phyloP scores from a whole-genome alignment of 139 green algal species.

The Chlamydomonas eustigma region DNA sequence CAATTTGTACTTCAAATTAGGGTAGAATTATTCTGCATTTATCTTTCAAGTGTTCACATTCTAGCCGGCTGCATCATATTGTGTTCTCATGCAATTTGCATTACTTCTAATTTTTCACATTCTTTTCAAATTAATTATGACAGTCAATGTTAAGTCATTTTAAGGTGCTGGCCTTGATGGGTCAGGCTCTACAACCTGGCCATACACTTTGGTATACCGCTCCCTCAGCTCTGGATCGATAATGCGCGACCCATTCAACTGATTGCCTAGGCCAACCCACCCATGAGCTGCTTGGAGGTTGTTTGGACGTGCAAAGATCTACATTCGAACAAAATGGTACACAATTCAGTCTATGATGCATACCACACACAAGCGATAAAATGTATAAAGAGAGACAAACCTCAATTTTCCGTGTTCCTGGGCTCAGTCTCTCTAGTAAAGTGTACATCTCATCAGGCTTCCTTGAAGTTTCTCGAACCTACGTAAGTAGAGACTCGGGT shows the following conservation, averaged over 20 bases:
- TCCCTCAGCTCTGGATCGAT: conserved; percentile 11
- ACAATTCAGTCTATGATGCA: conserved; percentile 36
- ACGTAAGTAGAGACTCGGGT: too few relatives aligned
- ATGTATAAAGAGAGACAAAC: too few relatives aligned
- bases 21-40: too few relatives aligned
- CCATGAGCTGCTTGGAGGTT: conserved; percentile 24
- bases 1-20: too few relatives aligned
- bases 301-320: conserved; percentile 36
- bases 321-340: too few relatives aligned
- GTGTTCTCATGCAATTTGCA: too few relatives aligned
- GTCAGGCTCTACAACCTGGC: background rate
- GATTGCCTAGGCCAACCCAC: conserved; percentile 82
- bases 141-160: too few relatives aligned
- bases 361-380: too few relatives aligned
- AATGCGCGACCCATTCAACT: conserved; percentile 54
- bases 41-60: too few relatives aligned
- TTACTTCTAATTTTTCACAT: too few relatives aligned
- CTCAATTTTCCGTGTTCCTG: conserved; percentile 67
- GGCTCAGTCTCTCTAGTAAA: conserved; percentile 74
- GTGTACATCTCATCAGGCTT: conserved; percentile 89
- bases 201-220: background rate
- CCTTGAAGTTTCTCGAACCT: conserved; percentile 75
- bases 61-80: too few relatives aligned
- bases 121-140: too few relatives aligned
- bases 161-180: background rate